phyloP scores from a whole-genome alignment of 2,329 filamentous ascomycete genomes.

The Ophiocordyceps robertsii region DNA sequence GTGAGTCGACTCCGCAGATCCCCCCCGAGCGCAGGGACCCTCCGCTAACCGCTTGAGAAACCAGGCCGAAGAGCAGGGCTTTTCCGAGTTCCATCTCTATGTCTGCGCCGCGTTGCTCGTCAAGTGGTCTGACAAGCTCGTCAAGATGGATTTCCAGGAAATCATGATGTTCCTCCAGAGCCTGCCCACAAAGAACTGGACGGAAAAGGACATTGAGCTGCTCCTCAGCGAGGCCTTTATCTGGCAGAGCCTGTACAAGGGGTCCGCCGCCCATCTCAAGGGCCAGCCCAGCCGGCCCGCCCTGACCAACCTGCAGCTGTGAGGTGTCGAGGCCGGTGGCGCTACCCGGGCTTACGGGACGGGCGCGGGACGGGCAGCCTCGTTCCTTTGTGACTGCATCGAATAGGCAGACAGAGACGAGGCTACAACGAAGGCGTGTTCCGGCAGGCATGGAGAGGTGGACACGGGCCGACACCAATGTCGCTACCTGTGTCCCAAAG shows the following conservation, averaged over 20 bases:
- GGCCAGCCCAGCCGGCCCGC: constrained; percentile 27
- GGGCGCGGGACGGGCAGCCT: no score
- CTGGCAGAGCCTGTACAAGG: constrained; percentile 95
- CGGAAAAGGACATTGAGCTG: constrained; percentile 94
- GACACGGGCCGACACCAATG: no score
- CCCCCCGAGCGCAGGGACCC: background rate
- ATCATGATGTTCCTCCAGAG: constrained; percentile 99
- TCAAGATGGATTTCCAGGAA: constrained; percentile 97
- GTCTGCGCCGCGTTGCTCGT: constrained; percentile 96
- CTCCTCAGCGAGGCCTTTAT: constrained; percentile 94
- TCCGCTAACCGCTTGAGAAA: background rate
- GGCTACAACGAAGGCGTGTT: no score
- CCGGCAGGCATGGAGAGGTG: no score
- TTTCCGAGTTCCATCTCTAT: constrained; percentile 96
- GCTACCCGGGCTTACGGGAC: no score
- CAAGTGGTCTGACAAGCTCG: constrained; percentile 91
- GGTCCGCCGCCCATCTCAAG: constrained; percentile 78
- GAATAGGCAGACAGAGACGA: no score
- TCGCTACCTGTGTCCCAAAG: no score
- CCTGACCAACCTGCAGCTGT: constrained; percentile 23
- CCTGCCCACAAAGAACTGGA: constrained; percentile 85
- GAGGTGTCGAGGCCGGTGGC: background rate
- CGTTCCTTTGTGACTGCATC: no score
- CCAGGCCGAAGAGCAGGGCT: constrained; percentile 94
- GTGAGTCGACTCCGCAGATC: constrained; percentile 34